Percentiles rank a stretch among this genome's conserved stretches.
Evolutionary conservation across 129 eudicot genomes (phyloP).

Genomic region (Helianthus tuberosus): DNA sequence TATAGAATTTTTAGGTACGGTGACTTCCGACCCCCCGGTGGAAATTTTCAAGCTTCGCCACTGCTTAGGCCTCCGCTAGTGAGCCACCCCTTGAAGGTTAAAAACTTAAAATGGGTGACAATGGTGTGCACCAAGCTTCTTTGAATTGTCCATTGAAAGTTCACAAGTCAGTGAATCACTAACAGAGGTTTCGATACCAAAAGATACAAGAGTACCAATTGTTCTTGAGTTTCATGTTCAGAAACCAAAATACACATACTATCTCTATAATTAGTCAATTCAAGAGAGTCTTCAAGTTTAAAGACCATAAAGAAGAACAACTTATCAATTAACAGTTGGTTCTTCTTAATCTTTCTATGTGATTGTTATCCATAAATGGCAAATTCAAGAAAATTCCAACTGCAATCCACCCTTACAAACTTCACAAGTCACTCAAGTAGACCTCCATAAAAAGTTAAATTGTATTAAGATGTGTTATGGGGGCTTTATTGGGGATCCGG

Average conservation of each 20-base stretch:
- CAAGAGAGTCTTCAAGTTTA: constrained; percentile 6
- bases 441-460: too few species aligned
- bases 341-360: background rate
- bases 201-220: background rate
- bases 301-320: background rate
- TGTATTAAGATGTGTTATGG: too few species aligned
- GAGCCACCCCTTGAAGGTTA: too few species aligned
- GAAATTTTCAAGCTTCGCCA: too few species aligned
- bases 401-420: background rate
- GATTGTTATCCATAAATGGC: background rate
- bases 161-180: too few species aligned
- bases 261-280: constrained; percentile 2
- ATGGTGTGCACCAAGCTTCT: too few species aligned
- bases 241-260: background rate
- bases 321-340: background rate
- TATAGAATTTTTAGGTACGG: too few species aligned
- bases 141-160: too few species aligned
- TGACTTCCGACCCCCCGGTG: too few species aligned
- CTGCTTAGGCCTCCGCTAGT: too few species aligned
- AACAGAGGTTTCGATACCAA: background rate
- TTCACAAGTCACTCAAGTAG: background rate
- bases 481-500: too few species aligned
- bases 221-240: background rate
- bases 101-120: too few species aligned
- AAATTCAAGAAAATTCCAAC: background rate